Evolutionary conservation across 2,329 filamentous ascomycete genomes (phyloP), one percentile per base, ranked within the genome.

Genomic region (Aureobasidium sp.): DNA sequence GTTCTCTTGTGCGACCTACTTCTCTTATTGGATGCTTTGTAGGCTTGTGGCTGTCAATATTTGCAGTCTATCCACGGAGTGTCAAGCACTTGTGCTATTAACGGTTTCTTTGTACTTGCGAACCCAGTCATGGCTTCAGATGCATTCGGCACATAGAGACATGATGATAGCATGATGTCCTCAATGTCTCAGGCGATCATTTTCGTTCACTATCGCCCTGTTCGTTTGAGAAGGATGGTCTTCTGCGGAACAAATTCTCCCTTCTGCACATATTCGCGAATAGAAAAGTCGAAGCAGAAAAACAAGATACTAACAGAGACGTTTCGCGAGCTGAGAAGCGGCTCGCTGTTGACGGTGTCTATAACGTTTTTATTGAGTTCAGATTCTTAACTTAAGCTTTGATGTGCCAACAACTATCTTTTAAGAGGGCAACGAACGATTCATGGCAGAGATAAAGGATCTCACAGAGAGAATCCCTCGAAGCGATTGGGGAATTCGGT

Each of bases 111-210:
- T 17, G n/a, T 31, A 19, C 14, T 29, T 9, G 22, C 24, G 6
- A 17, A 15, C 15, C 12, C 15, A 42, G 15, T 42, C 15, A 1
- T 7, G 22, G 7, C 45, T n/a, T 29, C 15, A 31, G 24, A 24
- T n/a, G 45, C 5, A 1, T 15, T 17, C n/a, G 15, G 35, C 17
- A 24, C 31, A 29, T 14, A 19, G 24, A 29, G 37, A 54, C 24
- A 54, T n/a, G 15, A 54, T 42, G 50, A 54, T 54, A 54, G 15
- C 50, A 54, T 54, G 12, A 54, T 54, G 50, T 40, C 24, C 9
- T 40, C 19, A 54, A 42, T 54, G 50, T 54, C 50, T 54, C 50
- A 19, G 37, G 42, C 37, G 50, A 54, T 54, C 50, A 14, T 31
- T 14, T 19, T 31, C 5, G 22, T 24, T 9, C 37, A 29, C 31